Base-by-base conservation (phyloP, 768 basidiomycete species). In the Leccinum broughii region DNA sequence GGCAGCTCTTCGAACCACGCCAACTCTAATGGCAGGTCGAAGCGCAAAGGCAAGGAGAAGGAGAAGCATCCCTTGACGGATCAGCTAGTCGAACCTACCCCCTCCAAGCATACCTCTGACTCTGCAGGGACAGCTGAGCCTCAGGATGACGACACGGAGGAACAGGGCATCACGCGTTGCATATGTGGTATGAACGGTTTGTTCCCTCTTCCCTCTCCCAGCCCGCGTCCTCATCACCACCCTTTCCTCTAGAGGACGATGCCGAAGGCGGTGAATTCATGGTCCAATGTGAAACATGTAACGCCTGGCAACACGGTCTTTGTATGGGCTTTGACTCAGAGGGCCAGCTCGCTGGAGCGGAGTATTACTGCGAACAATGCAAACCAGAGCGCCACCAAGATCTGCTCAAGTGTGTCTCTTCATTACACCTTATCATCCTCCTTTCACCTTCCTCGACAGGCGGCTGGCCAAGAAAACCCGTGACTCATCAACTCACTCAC, bases 251-350 rank as follows among this genome's bases (percentile, higher is more conserved):
- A 80, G 89, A 90, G 73, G 87, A 88, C 67, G 88, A 89, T 70
- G 84, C 85, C 55, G 87, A 89, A 71, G 92, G 91, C 55, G 92
- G 93, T 52, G 95, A 93, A 73, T 92, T 96, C 78, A 97, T 98
- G 93, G 93, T 98, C 54, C 91, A 94, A 74, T 99, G 96, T 77
- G 96, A 98, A 77, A 88, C 81, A 49, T 99, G 96, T 80, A 92
- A 95, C 69, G 93, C 92, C 57, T 99, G 96, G 96, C 96, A 99
- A 76, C 96, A 99, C 72, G 95, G 95, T 3, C 81, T 88, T 10
- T 99, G 97, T 77, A 93, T 99, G 86, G 96, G 95, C 46, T 92
- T 91, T 73, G 87, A 91, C 65, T 84, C 85, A 35, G 87, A 90
- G 69, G 86, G 86, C 67, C 82, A 85, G 67, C 82, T 90, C 37